Evolutionary conservation across 257 asterid species (phyloP), one percentile per base, ranked within the genome.

Genomic region (Knoxia roxburghii): DNA sequence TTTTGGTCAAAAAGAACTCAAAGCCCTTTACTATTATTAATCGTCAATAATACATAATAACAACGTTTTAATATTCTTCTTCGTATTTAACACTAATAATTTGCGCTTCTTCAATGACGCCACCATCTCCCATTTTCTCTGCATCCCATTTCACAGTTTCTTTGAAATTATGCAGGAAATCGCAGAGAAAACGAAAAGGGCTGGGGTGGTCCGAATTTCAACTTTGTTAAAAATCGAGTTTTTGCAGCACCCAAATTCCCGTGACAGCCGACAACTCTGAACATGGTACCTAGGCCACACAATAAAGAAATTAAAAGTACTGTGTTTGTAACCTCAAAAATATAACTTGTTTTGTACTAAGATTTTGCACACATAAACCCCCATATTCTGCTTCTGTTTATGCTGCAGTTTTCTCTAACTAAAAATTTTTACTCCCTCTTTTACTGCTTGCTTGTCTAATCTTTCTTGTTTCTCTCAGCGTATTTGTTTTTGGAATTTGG

Each of bases 261-360:
- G 90, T 88, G 96, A 83, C 74, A 76, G 86, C 92, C 97, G 95
- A 90, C 96, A 88, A 68, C 24, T 84, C 97, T 88, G 95, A 84
- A 86, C 96, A 84, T 84, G 80, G 96, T 88, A 88, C 92, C 77
- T 83, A 68, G 68, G 74, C 76, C 72, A 80, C 75, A 80, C 73
- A 40, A 58, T 49, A 64, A 71, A 74, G 58, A 55, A 57, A 62
- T 50, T 29, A 20, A 71, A 65, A n/a, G n/a, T n/a, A n/a, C n/a
- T n/a, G n/a, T n/a, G n/a, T n/a, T n/a, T n/a, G n/a, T n/a, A n/a
- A n/a, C n/a, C n/a, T n/a, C n/a, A n/a, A n/a, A n/a, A n/a, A n/a
- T n/a, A n/a, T n/a, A n/a, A n/a, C n/a, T n/a, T n/a, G 35, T 64
- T 7, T n/a, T 23, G 67, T 65, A 30, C 67, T 33, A 21, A 8